Evolutionary conservation across 2,329 filamentous ascomycete genomes (phyloP), one percentile per base, ranked within the genome.

Genomic region (Ceratocystis variospora): DNA sequence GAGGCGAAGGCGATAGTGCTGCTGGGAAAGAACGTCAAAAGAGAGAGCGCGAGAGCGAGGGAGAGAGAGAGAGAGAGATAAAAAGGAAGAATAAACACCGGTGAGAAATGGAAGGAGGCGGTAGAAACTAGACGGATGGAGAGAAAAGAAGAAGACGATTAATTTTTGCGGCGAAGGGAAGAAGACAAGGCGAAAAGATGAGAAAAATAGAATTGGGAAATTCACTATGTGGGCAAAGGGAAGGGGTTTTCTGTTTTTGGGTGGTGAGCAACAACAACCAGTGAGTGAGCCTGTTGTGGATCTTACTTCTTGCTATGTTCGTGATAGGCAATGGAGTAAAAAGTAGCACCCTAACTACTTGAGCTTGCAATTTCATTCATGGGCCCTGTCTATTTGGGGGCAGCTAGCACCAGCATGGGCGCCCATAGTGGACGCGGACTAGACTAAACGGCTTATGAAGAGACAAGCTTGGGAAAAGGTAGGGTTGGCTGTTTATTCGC

Each of bases 311-410:
- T 59, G 61, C 12, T 8, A 22, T 33, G 48, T 17, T 41, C 28
- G 28, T 28, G 62, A 57, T 64, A 25, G 44, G n/a, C 12, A 62
- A 19, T 28, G 48, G 5, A 61, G 55, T 59, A 46, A n/a, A 64
- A 57, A 5, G 19, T 15, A 25, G 12, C 2, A 48, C n/a, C 45
- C 45, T 12, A 12, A 41, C 37, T 12, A 41, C 37, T 41, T 41
- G 37, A 41, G 37, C 37, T 41, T 41, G 37, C 37, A 41, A 41
- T 41, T 41, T 41, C 37, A 41, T 10, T 12, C 3, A 41, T 1
- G 37, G 37, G 37, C 37, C 37, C 10, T 41, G 37, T 41, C 37
- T 41, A 12, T 41, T 10, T 41, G 10, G 37, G 10, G 8, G 37
- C 12, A 41, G 37, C 37, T 41, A 12, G 10, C 37, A 41, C 37